These are phyloP conservation scores for Alternaria arbusti DNA, from an alignment of 2,329 filamentous ascomycete species.

Conservation along the genomic window DNA sequence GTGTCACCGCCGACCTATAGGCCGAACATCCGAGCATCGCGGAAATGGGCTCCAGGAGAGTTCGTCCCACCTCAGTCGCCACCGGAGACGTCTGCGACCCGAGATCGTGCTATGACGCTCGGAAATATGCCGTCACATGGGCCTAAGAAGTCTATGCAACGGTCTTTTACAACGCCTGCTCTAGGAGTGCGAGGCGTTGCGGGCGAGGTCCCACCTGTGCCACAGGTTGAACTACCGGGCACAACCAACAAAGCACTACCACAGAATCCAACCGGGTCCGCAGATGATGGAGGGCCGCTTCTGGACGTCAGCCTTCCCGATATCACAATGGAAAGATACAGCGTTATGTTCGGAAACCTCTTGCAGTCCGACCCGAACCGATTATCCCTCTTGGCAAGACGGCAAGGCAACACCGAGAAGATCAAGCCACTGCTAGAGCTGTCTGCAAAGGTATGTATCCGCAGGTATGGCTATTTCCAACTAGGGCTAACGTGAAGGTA, in stretches of 20 bases:
- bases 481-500: conserved; percentile 19
- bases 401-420: conserved; percentile 44
- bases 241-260: conserved; percentile 12
- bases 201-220: conserved; percentile 16
- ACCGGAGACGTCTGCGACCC: conserved; percentile 11
- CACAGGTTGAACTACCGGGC: conserved; percentile 25
- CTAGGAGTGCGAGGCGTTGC: conserved; percentile 20
- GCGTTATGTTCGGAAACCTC: conserved; percentile 87
- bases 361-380: conserved; percentile 56
- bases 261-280: neutral
- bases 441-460: conserved; percentile 39
- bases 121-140: conserved; percentile 24
- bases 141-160: conserved; percentile 13
- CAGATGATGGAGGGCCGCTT: conserved; percentile 33
- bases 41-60: conserved; percentile 29
- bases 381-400: conserved; percentile 40
- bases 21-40: conserved; percentile 37
- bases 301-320: conserved; percentile 82
- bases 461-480: neutral
- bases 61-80: conserved; percentile 17
- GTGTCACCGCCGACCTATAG: conserved; percentile 39
- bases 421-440: conserved; percentile 43
- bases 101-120: conserved; percentile 28
- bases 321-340: conserved; percentile 85
- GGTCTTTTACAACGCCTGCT: conserved; percentile 24